Percentiles rank a stretch among this genome's conserved stretches.
phyloP scores from a whole-genome alignment of 202 grass and related monocot species.

The Bolboschoenoplectus hybrid region DNA sequence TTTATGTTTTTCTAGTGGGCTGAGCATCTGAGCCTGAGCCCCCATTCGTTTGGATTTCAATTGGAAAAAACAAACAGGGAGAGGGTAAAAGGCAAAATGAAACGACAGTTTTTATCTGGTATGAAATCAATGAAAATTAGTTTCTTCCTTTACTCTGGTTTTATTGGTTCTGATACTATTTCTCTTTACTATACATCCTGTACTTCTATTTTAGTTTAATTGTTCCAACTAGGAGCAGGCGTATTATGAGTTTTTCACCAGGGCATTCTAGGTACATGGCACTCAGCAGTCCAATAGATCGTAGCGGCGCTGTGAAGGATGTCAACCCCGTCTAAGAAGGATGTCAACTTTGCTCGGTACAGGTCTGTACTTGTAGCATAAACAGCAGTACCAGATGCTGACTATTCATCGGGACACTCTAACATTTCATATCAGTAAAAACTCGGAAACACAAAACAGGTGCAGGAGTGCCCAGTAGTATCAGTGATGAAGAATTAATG shows the following conservation, averaged over 20 bases:
- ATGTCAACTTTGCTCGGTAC: neutral
- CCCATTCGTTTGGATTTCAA: neutral
- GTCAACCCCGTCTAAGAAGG: neutral
- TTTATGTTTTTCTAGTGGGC: neutral
- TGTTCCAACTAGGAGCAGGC: neutral
- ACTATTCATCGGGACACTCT: neutral
- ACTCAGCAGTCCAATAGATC: neutral
- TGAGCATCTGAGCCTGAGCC: neutral
- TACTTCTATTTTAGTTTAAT: neutral
- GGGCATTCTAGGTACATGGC: neutral
- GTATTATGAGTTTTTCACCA: neutral
- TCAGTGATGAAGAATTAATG: too few species aligned
- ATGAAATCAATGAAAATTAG: neutral
- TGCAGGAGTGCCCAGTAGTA: neutral
- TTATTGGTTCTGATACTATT: neutral
- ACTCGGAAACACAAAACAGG: neutral
- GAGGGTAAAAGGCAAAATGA: neutral
- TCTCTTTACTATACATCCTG: neutral
- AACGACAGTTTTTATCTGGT: neutral
- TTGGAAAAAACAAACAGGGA: neutral
- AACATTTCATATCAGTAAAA: neutral
- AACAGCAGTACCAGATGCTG: neutral
- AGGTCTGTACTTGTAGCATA: neutral
- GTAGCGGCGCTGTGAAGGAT: neutral
- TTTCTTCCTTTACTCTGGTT: neutral